Percentiles rank a stretch among this genome's conserved stretches.
phyloP scores from a whole-genome alignment of 2,329 filamentous ascomycete genomes.

The Phaeosphaeria sp. region DNA sequence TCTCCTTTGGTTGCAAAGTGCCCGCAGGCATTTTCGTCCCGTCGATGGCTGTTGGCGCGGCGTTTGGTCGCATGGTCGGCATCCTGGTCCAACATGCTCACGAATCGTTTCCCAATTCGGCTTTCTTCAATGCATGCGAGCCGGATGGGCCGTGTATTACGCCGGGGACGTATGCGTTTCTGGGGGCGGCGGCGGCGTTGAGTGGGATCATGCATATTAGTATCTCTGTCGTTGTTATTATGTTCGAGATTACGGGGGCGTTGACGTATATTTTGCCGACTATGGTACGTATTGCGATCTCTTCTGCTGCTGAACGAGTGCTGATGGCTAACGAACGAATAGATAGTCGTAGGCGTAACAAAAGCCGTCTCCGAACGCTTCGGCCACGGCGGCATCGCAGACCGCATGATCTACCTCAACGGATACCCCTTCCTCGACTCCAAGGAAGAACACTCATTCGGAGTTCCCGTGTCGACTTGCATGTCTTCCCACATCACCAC shows the following conservation, averaged over 20 bases:
- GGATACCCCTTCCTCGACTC: slow-evolving; percentile 96
- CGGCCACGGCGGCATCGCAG: slow-evolving; percentile 95
- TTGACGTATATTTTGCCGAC: slow-evolving; percentile 96
- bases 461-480: slow-evolving; percentile 87
- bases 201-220: slow-evolving; percentile 99
- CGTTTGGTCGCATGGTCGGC: slow-evolving; percentile 91
- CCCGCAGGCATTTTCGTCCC: slow-evolving; percentile 98
- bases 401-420: slow-evolving; percentile 98
- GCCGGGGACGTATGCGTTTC: slow-evolving; percentile 93
- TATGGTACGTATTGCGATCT: slow-evolving; percentile 66
- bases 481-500: slow-evolving; percentile 82
- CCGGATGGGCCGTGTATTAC: slow-evolving; percentile 96
- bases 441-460: slow-evolving; percentile 97
- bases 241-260: slow-evolving; percentile 98
- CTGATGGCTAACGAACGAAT: not conserved
- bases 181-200: slow-evolving; percentile 88
- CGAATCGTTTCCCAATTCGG: slow-evolving; percentile 79
- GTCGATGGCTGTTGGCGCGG: slow-evolving; percentile 95
- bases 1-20: slow-evolving; percentile 97
- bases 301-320: not conserved
- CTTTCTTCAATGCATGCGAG: slow-evolving; percentile 87
- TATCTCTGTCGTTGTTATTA: slow-evolving; percentile 95
- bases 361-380: slow-evolving; percentile 91
- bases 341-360: slow-evolving; percentile 94
- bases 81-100: slow-evolving; percentile 91